phyloP scores from a whole-genome alignment of 2,329 filamentous ascomycete genomes.

The Cercospora nicotianae region DNA sequence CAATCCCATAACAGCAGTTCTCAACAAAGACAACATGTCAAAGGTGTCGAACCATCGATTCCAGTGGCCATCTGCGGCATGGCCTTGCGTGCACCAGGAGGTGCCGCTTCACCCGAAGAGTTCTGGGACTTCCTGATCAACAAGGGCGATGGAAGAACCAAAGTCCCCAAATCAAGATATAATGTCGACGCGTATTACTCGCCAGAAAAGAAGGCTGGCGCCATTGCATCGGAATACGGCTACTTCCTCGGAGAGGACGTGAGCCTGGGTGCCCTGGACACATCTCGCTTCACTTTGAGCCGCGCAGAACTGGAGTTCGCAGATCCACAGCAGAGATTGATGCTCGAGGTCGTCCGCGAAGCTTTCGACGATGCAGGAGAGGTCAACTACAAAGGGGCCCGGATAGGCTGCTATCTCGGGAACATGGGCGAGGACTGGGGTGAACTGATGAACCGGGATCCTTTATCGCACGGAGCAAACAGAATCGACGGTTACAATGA shows the following conservation, averaged over 20 bases:
- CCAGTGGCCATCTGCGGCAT: not conserved
- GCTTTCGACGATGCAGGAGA: conserved; percentile 23
- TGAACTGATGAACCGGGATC: not conserved
- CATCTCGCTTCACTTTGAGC: not conserved
- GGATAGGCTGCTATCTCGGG: not conserved
- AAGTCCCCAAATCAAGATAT: conserved; percentile 5
- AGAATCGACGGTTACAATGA: not conserved
- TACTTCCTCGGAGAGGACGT: conserved; percentile 14
- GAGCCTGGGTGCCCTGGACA: conserved; percentile 1
- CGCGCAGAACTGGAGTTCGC: conserved; percentile 2
- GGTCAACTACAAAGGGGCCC: not conserved
- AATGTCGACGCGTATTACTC: conserved; percentile 16
- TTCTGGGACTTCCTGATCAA: conserved; percentile 13
- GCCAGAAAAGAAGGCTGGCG: not conserved
- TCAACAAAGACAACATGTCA: not conserved
- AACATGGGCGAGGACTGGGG: not conserved
- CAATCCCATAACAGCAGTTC: not conserved
- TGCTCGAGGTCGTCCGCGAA: conserved; percentile 26
- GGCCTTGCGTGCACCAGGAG: not conserved
- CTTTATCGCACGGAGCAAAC: not conserved
- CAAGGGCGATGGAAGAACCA: not conserved
- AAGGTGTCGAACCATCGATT: not conserved
- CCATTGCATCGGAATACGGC: not conserved
- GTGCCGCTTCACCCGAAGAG: not conserved
- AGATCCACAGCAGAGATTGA: conserved; percentile 32